Evolutionary conservation across 176 grass and related monocot species (phyloP), one percentile per base, ranked within the genome.

Genomic region (Zoysia pacifica): DNA sequence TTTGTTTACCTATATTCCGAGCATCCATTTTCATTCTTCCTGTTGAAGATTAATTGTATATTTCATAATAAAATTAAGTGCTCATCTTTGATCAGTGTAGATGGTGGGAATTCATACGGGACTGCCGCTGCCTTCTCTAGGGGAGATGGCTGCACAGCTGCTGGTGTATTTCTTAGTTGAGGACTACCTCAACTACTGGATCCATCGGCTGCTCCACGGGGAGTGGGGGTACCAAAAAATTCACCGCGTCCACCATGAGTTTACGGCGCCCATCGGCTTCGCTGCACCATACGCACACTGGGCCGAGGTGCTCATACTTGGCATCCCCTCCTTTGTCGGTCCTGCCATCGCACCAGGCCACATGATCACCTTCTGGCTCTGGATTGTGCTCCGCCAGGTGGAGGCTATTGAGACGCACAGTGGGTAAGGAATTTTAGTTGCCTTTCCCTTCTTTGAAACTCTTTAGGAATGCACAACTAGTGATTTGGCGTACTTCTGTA

Each of bases 321-420:
- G 94, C 40, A 87, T 97, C 45, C 89, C 91, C 48, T 79, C 94
- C 63, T 92, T 94, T 28, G 70, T 18, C 0, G 94, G 94, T 5
- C 94, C 94, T 1, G 89, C 82, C 51, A 82, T 97, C 5, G 89
- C 76, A 19, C 94, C 94, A 0, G 66, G 94, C 67, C 94, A 97
- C 79, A 94, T 88, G 80, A 85, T 90, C 80, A 97, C 91, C 5
- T 86, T 97, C 80, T 97, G 89, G 85, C 80, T 97, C 48, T 97
- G 94, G 94, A 82, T 88, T 39, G 42, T 69, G 16, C 69, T 97
- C 60, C 91, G 94, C 65, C 91, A 97, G 68, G 69, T 91, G 28
- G 94, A 94, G 74, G 91, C 91, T 15, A 93, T 94, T 2, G 95
- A 97, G 6, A 97, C 89, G 7, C 94, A 97, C 72, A 90, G 87